phyloP scores from a whole-genome alignment of 352 stramenopile species.

The Phytophthora cajani region DNA sequence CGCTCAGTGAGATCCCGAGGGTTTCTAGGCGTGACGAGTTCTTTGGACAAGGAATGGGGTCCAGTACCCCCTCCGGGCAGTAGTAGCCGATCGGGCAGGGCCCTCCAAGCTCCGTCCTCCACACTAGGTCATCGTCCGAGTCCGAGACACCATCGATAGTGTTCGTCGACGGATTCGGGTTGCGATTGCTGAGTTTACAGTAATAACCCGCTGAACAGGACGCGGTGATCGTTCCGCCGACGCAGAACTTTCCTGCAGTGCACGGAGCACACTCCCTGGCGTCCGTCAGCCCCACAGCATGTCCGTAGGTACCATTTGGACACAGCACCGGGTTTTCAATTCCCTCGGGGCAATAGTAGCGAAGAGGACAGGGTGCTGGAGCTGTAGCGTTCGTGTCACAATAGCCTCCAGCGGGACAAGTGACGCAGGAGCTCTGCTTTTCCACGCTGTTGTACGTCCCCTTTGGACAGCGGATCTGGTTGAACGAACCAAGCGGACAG shows the following conservation, averaged over 20 bases:
- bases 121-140: slow-evolving; percentile 15
- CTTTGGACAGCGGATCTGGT: slow-evolving; percentile 60
- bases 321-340: slow-evolving; percentile 63
- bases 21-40: slow-evolving; percentile 61
- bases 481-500: slow-evolving; percentile 63
- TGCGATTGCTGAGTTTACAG: slow-evolving; percentile 72
- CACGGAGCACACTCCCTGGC: slow-evolving; percentile 73
- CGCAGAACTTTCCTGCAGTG: slow-evolving; percentile 77
- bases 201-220: slow-evolving; percentile 86
- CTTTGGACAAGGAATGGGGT: slow-evolving; percentile 73
- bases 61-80: slow-evolving; percentile 71
- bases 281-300: slow-evolving; percentile 48
- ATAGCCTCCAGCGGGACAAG: slow-evolving; percentile 70
- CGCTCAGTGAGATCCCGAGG: slow-evolving; percentile 54
- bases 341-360: slow-evolving; percentile 76
- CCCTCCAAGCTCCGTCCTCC: slow-evolving; percentile 61
- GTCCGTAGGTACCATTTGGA: slow-evolving; percentile 81
- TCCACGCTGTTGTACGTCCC: slow-evolving; percentile 74
- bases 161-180: slow-evolving; percentile 50
- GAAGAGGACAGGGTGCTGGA: slow-evolving; percentile 58
- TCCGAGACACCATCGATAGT: slow-evolving; percentile 12
- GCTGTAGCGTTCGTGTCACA: slow-evolving; percentile 70
- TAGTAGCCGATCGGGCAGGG: slow-evolving; percentile 82
- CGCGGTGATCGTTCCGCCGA: slow-evolving; percentile 71
- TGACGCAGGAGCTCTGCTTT: slow-evolving; percentile 48